Evolutionary conservation across 805 yeast genomes (phyloP).

Genomic region (Starmerella roubikii): DNA sequence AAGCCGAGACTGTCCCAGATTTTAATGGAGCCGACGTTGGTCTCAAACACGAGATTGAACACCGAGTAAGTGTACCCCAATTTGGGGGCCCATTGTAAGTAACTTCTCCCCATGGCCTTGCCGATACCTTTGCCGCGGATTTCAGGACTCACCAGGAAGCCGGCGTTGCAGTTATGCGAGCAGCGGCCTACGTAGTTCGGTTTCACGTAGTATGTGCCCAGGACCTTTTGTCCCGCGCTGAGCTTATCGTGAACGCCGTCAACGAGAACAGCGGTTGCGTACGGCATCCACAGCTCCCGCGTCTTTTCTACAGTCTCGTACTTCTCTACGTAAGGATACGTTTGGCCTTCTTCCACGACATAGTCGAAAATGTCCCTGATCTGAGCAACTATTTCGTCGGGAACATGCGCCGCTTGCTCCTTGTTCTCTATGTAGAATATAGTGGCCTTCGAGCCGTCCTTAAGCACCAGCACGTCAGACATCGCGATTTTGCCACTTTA

Average conservation of each 20-base stretch:
- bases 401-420: conserved; percentile 30
- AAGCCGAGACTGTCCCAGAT: conserved; percentile 82
- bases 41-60: conserved; percentile 74
- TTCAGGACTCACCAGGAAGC: conserved; percentile 52
- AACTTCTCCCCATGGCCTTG: conserved; percentile 49
- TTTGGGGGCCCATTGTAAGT: conserved; percentile 57
- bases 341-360: conserved; percentile 58
- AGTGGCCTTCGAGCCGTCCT: conserved; percentile 36
- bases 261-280: conserved; percentile 52
- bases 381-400: conserved; percentile 35
- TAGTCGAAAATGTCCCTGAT: conserved; percentile 43
- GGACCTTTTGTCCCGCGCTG: conserved; percentile 28
- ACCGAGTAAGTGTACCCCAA: conserved; percentile 74
- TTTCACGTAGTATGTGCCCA: conserved; percentile 70
- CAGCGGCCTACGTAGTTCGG: conserved; percentile 81
- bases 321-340: conserved; percentile 43
- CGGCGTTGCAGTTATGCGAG: conserved; percentile 79
- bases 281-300: conserved; percentile 49
- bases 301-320: conserved; percentile 37
- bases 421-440: conserved; percentile 43
- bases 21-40: conserved; percentile 57
- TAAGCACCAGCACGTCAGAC: conserved; percentile 18
- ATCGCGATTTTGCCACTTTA: too few species aligned
- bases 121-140: conserved; percentile 63
- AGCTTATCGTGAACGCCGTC: conserved; percentile 28